These are phyloP conservation scores for Daldinia childiae DNA, from an alignment of 495 filamentous ascomycete species.

Conservation along the genomic window DNA sequence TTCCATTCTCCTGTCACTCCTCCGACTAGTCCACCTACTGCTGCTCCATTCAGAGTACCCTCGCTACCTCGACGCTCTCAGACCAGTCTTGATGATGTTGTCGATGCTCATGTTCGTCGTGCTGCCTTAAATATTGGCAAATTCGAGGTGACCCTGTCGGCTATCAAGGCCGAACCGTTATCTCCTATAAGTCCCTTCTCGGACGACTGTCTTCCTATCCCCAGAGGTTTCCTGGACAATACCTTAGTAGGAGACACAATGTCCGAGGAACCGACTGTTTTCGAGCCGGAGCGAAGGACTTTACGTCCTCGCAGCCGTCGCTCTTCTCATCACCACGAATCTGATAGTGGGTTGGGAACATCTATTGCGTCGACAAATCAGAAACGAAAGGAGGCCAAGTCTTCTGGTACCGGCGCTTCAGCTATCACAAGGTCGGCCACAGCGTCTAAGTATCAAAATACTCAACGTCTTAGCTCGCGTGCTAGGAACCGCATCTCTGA, in stretches of 20 bases:
- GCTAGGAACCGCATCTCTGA: slow-evolving; percentile 64
- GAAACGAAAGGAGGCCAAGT: slow-evolving; percentile 45
- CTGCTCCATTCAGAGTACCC: slow-evolving; percentile 57
- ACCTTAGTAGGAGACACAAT: slow-evolving; percentile 54
- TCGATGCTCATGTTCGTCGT: slow-evolving; percentile 64
- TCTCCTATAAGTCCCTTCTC: slow-evolving; percentile 47
- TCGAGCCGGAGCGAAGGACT: slow-evolving; percentile 52
- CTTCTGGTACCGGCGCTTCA: slow-evolving; percentile 29
- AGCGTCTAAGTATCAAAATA: slow-evolving; percentile 50
- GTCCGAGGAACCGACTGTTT: slow-evolving; percentile 44
- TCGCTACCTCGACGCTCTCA: slow-evolving; percentile 67
- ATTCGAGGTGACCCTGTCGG: slow-evolving; percentile 51
- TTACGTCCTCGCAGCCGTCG: slow-evolving; percentile 62
- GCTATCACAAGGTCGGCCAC: slow-evolving; percentile 61
- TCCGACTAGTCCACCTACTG: slow-evolving; percentile 53
- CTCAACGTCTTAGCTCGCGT: slow-evolving; percentile 58
- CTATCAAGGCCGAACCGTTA: slow-evolving; percentile 43
- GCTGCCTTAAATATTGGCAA: slow-evolving; percentile 64
- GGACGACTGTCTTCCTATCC: slow-evolving; percentile 61
- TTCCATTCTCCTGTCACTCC: slow-evolving; percentile 66
- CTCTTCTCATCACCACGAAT: slow-evolving; percentile 63
- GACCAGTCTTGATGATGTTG: slow-evolving; percentile 69
- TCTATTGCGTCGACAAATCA: slow-evolving; percentile 60
- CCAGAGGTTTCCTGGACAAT: slow-evolving; percentile 60
- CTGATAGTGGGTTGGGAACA: slow-evolving; percentile 69